These are phyloP conservation scores for Diaporthe citri DNA, from an alignment of 2,329 filamentous ascomycete species.

Conservation along the genomic window DNA sequence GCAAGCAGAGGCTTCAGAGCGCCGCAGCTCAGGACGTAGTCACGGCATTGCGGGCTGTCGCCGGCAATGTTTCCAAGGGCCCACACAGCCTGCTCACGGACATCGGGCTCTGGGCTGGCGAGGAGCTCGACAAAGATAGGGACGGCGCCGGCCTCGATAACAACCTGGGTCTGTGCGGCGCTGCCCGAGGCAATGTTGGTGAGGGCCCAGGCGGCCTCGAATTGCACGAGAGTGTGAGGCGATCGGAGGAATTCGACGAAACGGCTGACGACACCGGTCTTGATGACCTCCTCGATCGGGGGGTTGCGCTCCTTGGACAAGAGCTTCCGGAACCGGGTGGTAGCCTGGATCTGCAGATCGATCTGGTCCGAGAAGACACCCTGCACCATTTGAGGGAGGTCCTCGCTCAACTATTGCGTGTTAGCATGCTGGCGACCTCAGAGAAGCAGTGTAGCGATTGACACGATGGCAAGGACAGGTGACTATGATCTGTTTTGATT, in stretches of 20 bases:
- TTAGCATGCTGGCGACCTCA: constrained; percentile 45
- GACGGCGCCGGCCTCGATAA: constrained; percentile 97
- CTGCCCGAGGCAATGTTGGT: constrained; percentile 99
- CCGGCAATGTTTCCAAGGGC: constrained; percentile 98
- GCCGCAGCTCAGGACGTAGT: constrained; percentile 93
- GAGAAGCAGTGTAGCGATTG: not conserved
- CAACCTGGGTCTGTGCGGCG: constrained; percentile 96
- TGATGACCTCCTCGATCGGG: constrained; percentile 98
- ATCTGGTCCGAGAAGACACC: constrained; percentile 99
- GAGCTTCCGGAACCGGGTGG: constrained; percentile 98
- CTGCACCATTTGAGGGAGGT: constrained; percentile 97
- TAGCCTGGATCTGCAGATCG: constrained; percentile 95
- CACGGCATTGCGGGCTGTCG: constrained; percentile 96
- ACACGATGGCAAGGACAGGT: not conserved
- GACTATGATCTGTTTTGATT: not conserved
- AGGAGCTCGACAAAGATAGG: constrained; percentile 98
- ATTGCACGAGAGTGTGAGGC: constrained; percentile 97
- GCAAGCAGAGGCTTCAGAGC: constrained; percentile 91
- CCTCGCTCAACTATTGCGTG: constrained; percentile 84
- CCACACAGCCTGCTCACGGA: constrained; percentile 98
- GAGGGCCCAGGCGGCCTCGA: constrained; percentile 98
- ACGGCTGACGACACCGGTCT: constrained; percentile 96
- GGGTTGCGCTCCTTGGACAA: constrained; percentile 99
- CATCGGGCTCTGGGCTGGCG: constrained; percentile 95
- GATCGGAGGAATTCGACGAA: constrained; percentile 99